phyloP scores from a whole-genome alignment of 2,329 filamentous ascomycete genomes.

The Hypoxylon sp. region DNA sequence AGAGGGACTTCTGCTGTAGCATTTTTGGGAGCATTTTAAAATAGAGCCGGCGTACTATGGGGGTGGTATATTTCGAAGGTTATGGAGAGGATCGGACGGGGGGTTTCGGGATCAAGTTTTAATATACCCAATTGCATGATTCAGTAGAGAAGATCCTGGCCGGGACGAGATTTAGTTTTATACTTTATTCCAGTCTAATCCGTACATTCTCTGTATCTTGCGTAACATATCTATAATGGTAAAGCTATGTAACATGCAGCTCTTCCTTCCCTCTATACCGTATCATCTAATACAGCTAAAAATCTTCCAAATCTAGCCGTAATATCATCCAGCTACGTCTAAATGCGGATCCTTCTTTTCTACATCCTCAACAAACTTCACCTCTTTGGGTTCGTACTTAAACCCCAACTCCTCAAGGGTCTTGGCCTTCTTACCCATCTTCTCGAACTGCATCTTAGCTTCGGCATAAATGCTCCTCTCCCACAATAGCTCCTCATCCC shows the following conservation, averaged over 20 bases:
- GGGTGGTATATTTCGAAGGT: background rate
- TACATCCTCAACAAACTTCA: conserved; percentile 20
- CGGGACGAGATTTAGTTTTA: background rate
- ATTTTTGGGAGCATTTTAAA: conserved; percentile 5
- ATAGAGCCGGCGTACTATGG: conserved; percentile 5
- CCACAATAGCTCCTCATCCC: conserved; percentile 81
- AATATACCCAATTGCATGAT: background rate
- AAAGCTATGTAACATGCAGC: background rate
- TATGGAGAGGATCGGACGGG: background rate
- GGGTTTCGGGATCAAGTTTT: conserved; percentile 1
- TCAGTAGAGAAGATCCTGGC: background rate
- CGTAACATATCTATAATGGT: background rate
- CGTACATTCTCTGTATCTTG: background rate
- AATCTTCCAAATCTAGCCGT: background rate
- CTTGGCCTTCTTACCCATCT: conserved; percentile 74
- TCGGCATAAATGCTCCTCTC: conserved; percentile 76
- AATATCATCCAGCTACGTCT: conserved; percentile 36
- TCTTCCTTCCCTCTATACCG: background rate
- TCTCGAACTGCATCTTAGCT: conserved; percentile 80
- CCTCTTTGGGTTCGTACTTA: conserved; percentile 61
- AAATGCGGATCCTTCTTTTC: conserved; percentile 22
- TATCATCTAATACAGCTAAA: background rate
- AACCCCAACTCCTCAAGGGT: conserved; percentile 82
- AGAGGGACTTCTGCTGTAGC: background rate
- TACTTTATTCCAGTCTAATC: background rate